Percentiles rank a stretch among this genome's conserved stretches.
phyloP scores from a whole-genome alignment of 2,329 filamentous ascomycete genomes.

The Calonectria multiphialidica region DNA sequence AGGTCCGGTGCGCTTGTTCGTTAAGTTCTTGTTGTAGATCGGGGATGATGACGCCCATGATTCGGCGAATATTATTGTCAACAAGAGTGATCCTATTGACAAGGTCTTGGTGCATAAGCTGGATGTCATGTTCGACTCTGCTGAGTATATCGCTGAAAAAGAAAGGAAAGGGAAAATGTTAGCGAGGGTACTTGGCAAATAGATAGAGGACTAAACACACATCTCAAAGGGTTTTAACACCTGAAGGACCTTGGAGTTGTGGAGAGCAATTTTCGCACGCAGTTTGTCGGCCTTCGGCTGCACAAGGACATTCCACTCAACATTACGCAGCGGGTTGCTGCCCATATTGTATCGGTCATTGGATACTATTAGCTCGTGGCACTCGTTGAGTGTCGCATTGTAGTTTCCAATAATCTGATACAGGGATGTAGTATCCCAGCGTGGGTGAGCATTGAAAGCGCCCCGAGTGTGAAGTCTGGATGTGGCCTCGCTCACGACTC shows the following conservation, averaged over 20 bases:
- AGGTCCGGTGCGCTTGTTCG: slow-evolving; percentile 32
- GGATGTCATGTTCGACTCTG: slow-evolving; percentile 45
- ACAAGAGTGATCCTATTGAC: slow-evolving; percentile 37
- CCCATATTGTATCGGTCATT: slow-evolving; percentile 46
- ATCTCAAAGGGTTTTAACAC: slow-evolving; percentile 52
- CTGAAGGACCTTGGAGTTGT: slow-evolving; percentile 50
- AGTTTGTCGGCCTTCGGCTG: slow-evolving; percentile 48
- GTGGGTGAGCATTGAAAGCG: slow-evolving; percentile 28
- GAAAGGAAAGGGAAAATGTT: neutral
- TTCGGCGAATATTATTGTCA: slow-evolving; percentile 36
- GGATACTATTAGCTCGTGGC: slow-evolving; percentile 41
- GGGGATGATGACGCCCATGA: slow-evolving; percentile 43
- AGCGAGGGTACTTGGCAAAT: neutral
- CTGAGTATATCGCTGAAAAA: slow-evolving; percentile 46
- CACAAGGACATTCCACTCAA: slow-evolving; percentile 52
- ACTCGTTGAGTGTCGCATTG: slow-evolving; percentile 47
- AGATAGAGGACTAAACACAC: slow-evolving; percentile 33
- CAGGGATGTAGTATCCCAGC: slow-evolving; percentile 41
- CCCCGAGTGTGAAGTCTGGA: slow-evolving; percentile 42
- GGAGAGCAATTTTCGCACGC: slow-evolving; percentile 47
- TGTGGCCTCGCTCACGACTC: slow-evolving; percentile 44
- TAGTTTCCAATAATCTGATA: slow-evolving; percentile 49
- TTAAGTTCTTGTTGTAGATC: slow-evolving; percentile 41
- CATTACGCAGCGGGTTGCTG: slow-evolving; percentile 44
- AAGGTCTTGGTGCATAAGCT: slow-evolving; percentile 41